Conservation (phyloP, 148 eudicot genomes). For the Camellia lanceoleosa region DNA sequence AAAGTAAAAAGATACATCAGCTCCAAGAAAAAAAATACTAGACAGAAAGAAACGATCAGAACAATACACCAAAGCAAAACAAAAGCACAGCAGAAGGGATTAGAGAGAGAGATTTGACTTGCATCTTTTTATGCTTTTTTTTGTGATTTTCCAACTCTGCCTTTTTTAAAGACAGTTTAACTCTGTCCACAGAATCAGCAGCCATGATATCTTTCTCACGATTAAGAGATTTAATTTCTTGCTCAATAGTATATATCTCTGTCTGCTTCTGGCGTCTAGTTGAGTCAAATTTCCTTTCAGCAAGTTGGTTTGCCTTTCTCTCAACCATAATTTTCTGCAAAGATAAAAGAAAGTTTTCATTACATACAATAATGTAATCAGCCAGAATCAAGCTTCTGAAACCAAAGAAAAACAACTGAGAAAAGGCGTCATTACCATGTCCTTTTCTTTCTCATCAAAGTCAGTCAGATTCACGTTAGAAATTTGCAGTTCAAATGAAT, state of each 20-base stretch:
- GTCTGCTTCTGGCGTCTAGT: conserved; percentile 38
- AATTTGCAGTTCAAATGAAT: conserved; percentile 46
- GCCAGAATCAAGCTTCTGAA: neutral
- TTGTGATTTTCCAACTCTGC: conserved; percentile 53
- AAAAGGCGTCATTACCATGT: conserved; percentile 40
- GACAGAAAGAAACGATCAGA: neutral
- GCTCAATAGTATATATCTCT: conserved; percentile 38
- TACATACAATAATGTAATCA: neutral
- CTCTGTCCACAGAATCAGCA: conserved; percentile 71
- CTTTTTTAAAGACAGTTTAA: conserved; percentile 57
- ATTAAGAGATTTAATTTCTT: conserved; percentile 48
- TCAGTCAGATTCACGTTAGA: conserved; percentile 43
- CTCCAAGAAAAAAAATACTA: conserved; percentile 11
- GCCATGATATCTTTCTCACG: conserved; percentile 54
- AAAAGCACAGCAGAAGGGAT: neutral
- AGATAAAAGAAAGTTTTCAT: neutral
- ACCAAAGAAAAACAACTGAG: conserved; percentile 4
- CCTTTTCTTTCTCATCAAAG: conserved; percentile 71
- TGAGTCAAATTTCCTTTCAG: conserved; percentile 45
- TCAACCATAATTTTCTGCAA: conserved; percentile 61
- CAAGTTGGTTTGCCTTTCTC: conserved; percentile 57
- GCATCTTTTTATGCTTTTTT: conserved; percentile 76
- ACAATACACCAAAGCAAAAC: neutral
- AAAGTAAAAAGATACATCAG: conserved; percentile 32
- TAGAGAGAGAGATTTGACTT: conserved; percentile 32